phyloP scores from a whole-genome alignment of 768 basidiomycete species.

The Pisolithus orientalis region DNA sequence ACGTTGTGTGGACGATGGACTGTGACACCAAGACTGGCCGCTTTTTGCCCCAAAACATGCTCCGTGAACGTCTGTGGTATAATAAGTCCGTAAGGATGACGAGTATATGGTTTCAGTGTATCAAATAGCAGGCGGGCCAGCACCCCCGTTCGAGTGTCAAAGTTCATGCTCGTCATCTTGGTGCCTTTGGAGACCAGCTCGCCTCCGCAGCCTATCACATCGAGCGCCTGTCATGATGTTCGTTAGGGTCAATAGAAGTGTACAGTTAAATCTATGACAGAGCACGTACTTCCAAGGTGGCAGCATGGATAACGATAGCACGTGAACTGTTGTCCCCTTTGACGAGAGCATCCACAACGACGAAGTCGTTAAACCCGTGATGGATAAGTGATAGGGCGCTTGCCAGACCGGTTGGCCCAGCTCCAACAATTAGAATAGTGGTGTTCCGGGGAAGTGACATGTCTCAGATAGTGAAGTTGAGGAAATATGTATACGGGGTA shows the following conservation, averaged over 20 bases:
- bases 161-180: slow-evolving; percentile 19
- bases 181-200: slow-evolving; percentile 33
- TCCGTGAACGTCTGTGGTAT: slow-evolving; percentile 43
- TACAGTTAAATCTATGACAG: neutral
- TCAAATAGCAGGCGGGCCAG: slow-evolving; percentile 27
- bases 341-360: slow-evolving; percentile 36
- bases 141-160: slow-evolving; percentile 25
- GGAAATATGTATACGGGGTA: no score
- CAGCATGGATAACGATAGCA: slow-evolving; percentile 43
- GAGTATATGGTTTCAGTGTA: slow-evolving; percentile 34
- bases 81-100: slow-evolving; percentile 36
- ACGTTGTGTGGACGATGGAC: slow-evolving; percentile 36
- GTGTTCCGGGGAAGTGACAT: slow-evolving; percentile 31
- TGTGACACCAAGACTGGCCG: slow-evolving; percentile 26
- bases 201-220: slow-evolving; percentile 38
- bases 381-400: slow-evolving; percentile 39
- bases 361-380: slow-evolving; percentile 35
- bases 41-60: slow-evolving; percentile 30
- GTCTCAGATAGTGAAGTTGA: neutral
- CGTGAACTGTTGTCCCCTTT: slow-evolving; percentile 35
- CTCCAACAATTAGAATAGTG: slow-evolving; percentile 44
- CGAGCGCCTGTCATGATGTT: slow-evolving; percentile 34
- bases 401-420: slow-evolving; percentile 44
- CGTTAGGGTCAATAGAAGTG: slow-evolving; percentile 25
- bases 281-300: slow-evolving; percentile 43